Evolutionary conservation across 192 early-diverging fungal genomes (phyloP), one percentile per base, ranked within the genome.

Genomic region (Funneliformis mosseae): DNA sequence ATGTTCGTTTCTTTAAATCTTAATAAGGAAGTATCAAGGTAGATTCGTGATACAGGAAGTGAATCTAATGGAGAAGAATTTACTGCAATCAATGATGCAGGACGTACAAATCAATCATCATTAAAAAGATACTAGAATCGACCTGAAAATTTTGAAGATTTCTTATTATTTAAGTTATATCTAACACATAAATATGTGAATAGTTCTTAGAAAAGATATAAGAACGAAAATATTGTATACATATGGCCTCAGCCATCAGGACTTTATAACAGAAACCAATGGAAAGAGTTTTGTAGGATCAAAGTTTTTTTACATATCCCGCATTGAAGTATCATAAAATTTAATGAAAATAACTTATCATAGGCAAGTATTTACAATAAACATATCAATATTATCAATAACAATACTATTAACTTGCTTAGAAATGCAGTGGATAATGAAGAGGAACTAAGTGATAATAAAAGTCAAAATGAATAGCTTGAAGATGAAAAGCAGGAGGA

Each of bases 241-340:
- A n/a, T 70, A 5, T 70, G 12, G 12, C 68, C 69, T 39, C 69
- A 14, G 4, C 69, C 69, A 27, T 72, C 41, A 18, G 8, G 28
- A 4, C 16, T 72, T 11, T 41, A n/a, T 43, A 42, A 72, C 18
- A 41, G 23, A 5, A 12, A 38, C 8, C 42, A 72, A 46, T 72
- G 69, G 69, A 41, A 72, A n/a, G 69, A 72, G 39, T 72, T 72
- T 42, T 72, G 69, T 43, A 23, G 69, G 11, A 23, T 72, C 5
- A 72, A 72, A 23, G 69, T 72, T 23, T 5, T 72, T 42, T 5
- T 72, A 7, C 69, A 72, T 42, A 41, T 72, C 27, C 41, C 18
- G 5, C 69, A 72, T 25, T 14, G 14, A 16, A 27, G 39, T 38
- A 8, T 70, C 39, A 5, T 38, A 6, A 6, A 70, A 21, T 70